Evolutionary conservation across 768 basidiomycete species (phyloP), one percentile per base, ranked within the genome.

Genomic region (Pleurotus cornucopiae): DNA sequence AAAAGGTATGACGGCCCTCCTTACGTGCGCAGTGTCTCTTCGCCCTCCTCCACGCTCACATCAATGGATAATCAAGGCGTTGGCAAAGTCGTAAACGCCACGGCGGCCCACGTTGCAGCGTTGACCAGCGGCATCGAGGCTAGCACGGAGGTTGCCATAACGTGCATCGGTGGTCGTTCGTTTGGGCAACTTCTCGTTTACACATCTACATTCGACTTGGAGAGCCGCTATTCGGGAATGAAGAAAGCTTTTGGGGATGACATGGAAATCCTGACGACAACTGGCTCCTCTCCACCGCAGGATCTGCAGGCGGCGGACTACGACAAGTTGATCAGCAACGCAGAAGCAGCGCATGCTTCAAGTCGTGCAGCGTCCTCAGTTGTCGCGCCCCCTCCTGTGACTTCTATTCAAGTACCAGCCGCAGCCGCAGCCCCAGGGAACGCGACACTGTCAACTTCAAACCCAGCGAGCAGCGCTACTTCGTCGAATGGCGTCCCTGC

Each of bases 231-330:
- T 30, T 20, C 30, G 39, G 51, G 51, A 12, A 52, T 52, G 51
- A 52, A 52, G 51, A 52, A 52, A 25, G 51, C 51, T 4, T 52
- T 52, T 6, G 51, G 51, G 20, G 51, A 52, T 12, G 51, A 52
- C 21, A 52, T 52, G 51, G 51, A 52, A 41, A 40, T 52, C n/a
- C 25, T 52, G 20, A 16, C 14, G 23, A 39, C 51, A 37, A 52
- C 51, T 13, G 38, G 51, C 12, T n/a, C 34, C 41, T 39, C 51
- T 13, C 38, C 51, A 4, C 51, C 51, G 2, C 38, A 52, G 3
- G 51, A 52, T 18, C 23, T 52, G 34, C 5, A 34, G 12, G 4
- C 39, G 39, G 51, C 38, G 3, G 51, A 52, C 23, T 52, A 52
- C 20, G 51, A 52, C 20, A 52, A 52, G 25, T 23, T 52, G 18